Evolutionary conservation across 495 filamentous ascomycete genomes (phyloP).

Genomic region (Chaetomidium leptoderma): DNA sequence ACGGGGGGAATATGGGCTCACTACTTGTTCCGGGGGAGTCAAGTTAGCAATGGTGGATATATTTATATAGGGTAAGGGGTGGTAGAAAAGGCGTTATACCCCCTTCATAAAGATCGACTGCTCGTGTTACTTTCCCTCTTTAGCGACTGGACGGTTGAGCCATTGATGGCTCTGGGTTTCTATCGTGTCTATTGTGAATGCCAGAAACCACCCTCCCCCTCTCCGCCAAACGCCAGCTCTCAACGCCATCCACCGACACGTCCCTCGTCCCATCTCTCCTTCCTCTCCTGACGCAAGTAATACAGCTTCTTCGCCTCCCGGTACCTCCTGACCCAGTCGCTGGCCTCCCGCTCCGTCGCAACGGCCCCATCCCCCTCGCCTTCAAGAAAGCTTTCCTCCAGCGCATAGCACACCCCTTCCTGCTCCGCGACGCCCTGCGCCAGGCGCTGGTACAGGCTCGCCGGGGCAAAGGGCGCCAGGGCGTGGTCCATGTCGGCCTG

Average conservation of each 20-base stretch:
- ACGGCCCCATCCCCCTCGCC: constrained; percentile 27
- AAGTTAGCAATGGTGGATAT: too few species aligned
- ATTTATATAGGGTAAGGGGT: too few species aligned
- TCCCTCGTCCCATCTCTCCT: constrained; percentile 91
- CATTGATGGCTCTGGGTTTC: too few species aligned
- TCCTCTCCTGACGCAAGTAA: constrained; percentile 72
- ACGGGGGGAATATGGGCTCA: too few species aligned
- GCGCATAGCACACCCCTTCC: constrained; percentile 70
- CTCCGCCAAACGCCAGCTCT: constrained; percentile 17
- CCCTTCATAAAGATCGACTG: too few species aligned
- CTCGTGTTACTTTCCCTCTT: too few species aligned
- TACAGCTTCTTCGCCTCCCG: constrained; percentile 69
- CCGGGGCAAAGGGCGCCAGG: constrained; percentile 77
- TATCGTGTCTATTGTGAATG: background rate
- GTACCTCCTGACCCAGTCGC: constrained; percentile 77
- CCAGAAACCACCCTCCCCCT: background rate
- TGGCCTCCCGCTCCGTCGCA: constrained; percentile 71
- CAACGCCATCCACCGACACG: constrained; percentile 89
- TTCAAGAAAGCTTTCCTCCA: constrained; percentile 90
- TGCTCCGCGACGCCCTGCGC: constrained; percentile 73
- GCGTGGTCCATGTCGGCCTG: constrained; percentile 83
- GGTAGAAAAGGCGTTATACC: too few species aligned
- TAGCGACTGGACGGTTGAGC: too few species aligned
- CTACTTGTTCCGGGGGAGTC: too few species aligned
- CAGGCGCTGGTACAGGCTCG: constrained; percentile 74